Base-by-base conservation (phyloP, 768 basidiomycete genomes). In the Exsudoporus frostii region DNA sequence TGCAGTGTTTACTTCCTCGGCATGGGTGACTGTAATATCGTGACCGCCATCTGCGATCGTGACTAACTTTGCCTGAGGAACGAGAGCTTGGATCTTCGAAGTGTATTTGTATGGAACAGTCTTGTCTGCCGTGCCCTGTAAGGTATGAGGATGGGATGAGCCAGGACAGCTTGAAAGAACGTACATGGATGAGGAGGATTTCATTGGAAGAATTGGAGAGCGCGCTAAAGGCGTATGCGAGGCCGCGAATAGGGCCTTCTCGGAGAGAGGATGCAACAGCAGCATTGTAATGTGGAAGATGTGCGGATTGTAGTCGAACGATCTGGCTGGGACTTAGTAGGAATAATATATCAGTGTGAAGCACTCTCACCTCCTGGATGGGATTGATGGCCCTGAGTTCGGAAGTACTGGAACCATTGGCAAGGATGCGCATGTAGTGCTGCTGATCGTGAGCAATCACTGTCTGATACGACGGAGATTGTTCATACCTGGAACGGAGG, bases 251-350 rank as follows among this genome's bases (percentile, higher is more conserved):
- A 14, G 88, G 88, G 1, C 88, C 88, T 36, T 86, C 80, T 32
- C 88, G 79, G 24, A 90, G 72, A 4, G 83, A 87, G 5, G 87
- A 89, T 0, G 88, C 88, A n/a, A 90, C 71, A 0, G 88, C 88
- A 20, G 81, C 78, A 57, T 90, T 88, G 65, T 82, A 90, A 5
- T 88, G 81, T 1, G 84, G 80, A 6, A 90, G 76, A 62, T 88
- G 84, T 1, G 88, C 88, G 0, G 86, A 86, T 69, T 90, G 88
- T 13, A 88, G 72, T n/a, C 87, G 79, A 1, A 90, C 83, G 50
- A 90, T 84, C 82, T 87, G 29, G 17, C 6, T 5, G 24, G 17
- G 22, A 33, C 0, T 58, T 14, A 58, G 54, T n/a, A n/a, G 9
- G 7, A 14, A 19, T 25, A 11, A 20, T 1, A 34, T 17, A 24